These are phyloP conservation scores for Anisodus tanguticus DNA, from an alignment of 257 asterid species.

Conservation along the genomic window DNA sequence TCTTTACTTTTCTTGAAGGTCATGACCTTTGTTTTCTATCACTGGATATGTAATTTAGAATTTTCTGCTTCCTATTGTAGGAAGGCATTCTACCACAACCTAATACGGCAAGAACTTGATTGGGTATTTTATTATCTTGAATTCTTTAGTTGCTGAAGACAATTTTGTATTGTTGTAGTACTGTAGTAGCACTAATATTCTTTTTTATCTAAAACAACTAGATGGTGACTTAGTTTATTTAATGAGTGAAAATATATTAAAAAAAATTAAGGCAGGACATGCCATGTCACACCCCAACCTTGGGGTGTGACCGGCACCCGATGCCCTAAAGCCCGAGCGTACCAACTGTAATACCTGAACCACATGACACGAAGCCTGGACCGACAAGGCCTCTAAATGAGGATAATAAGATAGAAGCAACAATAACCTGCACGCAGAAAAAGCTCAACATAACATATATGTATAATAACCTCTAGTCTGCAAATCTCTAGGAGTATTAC, in stretches of 20 bases:
- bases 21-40: not conserved
- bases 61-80: not conserved
- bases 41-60: not conserved
- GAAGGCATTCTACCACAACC: not conserved
- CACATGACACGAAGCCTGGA: no score
- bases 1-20: not conserved
- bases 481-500: no score
- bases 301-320: no score
- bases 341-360: no score
- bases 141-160: constrained; percentile 3
- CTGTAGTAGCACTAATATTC: not conserved
- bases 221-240: not conserved
- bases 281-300: no score
- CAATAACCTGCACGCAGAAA: no score
- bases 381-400: no score
- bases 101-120: not conserved
- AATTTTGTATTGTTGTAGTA: not conserved
- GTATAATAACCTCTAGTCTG: no score
- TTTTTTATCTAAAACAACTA: not conserved
- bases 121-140: not conserved
- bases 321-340: no score
- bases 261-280: no score
- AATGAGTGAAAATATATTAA: not conserved
- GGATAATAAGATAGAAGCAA: no score
- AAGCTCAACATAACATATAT: no score